Percentiles rank a stretch among this genome's conserved stretches.
These are phyloP conservation scores for Kwoniella shandongensis DNA, from an alignment of 768 basidiomycete genomes.

Conservation along the genomic window DNA sequence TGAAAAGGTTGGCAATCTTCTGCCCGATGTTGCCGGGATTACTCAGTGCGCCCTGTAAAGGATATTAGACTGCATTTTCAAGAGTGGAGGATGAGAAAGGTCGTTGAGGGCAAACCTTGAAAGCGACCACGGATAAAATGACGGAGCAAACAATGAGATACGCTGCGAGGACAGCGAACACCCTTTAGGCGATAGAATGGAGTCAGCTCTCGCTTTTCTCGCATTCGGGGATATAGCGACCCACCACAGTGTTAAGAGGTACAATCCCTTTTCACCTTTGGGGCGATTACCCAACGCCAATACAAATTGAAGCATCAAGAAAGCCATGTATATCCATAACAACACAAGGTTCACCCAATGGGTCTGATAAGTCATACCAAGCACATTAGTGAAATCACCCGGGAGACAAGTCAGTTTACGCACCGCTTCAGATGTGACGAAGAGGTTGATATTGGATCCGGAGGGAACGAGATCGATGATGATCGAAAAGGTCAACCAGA, in stretches of 20 bases:
- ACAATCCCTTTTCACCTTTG: constrained; percentile 79
- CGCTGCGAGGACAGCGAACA: constrained; percentile 76
- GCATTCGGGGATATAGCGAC: constrained; percentile 39
- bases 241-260: constrained; percentile 59
- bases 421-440: constrained; percentile 71
- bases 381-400: too few relatives aligned
- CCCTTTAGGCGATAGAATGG: constrained; percentile 57
- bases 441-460: constrained; percentile 58
- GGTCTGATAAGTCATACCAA: constrained; percentile 64
- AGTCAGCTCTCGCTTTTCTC: constrained; percentile 2
- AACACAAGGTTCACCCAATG: constrained; percentile 81
- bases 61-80: neutral
- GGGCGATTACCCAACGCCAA: constrained; percentile 84
- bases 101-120: constrained; percentile 64
- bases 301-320: constrained; percentile 70
- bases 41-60: constrained; percentile 38
- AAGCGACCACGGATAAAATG: constrained; percentile 41
- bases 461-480: constrained; percentile 71
- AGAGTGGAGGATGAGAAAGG: constrained; percentile 15
- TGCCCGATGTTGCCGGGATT: constrained; percentile 47
- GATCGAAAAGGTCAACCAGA: constrained; percentile 64
- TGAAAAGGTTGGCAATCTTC: constrained; percentile 66
- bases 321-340: constrained; percentile 83
- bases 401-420: constrained; percentile 45
- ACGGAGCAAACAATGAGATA: constrained; percentile 63